phyloP scores from a whole-genome alignment of 805 yeast species.

The Cyberlindnera galapagoensis region DNA sequence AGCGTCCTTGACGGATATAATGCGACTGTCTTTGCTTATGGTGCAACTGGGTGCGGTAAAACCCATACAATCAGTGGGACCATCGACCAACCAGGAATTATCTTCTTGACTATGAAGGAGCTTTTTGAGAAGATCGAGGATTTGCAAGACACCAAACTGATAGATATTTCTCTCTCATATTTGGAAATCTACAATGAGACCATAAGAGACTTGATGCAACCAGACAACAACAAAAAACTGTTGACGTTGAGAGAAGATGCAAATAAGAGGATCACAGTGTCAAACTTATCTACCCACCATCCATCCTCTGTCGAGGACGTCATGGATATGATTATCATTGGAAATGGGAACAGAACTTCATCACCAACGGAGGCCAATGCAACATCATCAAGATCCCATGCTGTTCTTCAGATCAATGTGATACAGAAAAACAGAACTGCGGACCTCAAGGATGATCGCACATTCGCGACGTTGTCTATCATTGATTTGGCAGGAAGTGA shows the following conservation, averaged over 20 bases:
- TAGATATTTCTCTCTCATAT: conserved; percentile 64
- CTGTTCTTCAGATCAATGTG: conserved; percentile 79
- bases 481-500: conserved; percentile 96
- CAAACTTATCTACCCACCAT: conserved; percentile 58
- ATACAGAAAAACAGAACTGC: conserved; percentile 53
- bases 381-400: conserved; percentile 89
- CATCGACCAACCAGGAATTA: conserved; percentile 68
- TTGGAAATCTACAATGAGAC: conserved; percentile 90
- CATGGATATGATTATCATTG: conserved; percentile 67
- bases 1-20: conserved; percentile 79
- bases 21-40: conserved; percentile 91
- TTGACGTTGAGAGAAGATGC: conserved; percentile 68
- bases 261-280: conserved; percentile 56
- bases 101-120: conserved; percentile 72
- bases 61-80: conserved; percentile 86
- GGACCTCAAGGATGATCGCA: conserved; percentile 59
- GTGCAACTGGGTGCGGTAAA: conserved; percentile 98
- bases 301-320: conserved; percentile 65
- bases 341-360: conserved; percentile 71
- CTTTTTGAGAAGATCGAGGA: conserved; percentile 57
- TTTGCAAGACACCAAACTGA: conserved; percentile 42
- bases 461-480: conserved; percentile 74
- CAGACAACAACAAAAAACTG: conserved; percentile 39
- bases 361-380: conserved; percentile 90
- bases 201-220: conserved; percentile 69